These are phyloP conservation scores for Teratosphaeria epicoccoides DNA, from an alignment of 2,329 filamentous ascomycete genomes.

Conservation along the genomic window DNA sequence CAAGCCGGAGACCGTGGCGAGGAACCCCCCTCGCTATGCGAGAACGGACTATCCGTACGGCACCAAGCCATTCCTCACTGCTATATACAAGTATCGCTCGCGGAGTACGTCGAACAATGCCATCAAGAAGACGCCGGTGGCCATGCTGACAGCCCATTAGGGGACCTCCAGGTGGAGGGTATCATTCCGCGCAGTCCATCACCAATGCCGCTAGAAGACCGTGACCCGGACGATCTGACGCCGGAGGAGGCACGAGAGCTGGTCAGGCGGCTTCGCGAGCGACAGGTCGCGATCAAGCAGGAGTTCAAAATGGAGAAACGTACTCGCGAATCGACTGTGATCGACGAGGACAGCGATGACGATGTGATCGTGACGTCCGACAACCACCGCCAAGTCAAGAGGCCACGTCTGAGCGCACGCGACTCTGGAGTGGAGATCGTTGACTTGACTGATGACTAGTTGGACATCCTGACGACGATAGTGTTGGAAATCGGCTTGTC, in stretches of 20 bases:
- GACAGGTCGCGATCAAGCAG: slow-evolving; percentile 3
- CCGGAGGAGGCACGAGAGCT: slow-evolving; percentile 17
- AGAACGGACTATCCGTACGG: slow-evolving; percentile 11
- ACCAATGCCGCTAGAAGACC: slow-evolving; percentile 17
- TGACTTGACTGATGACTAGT: slow-evolving; percentile 16
- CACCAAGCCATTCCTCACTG: slow-evolving; percentile 10
- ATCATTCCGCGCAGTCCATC: slow-evolving; percentile 18
- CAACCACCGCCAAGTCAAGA: slow-evolving; percentile 6
- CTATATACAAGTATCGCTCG: slow-evolving; percentile 19
- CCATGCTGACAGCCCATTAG: slow-evolving; percentile 5
- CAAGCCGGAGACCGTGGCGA: not conserved
- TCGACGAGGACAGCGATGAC: slow-evolving; percentile 8
- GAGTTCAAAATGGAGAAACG: slow-evolving; percentile 12
- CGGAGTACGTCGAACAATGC: slow-evolving; percentile 12
- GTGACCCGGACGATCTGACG: slow-evolving; percentile 15
- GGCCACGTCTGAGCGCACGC: slow-evolving; percentile 3
- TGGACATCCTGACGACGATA: not conserved
- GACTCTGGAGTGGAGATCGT: slow-evolving; percentile 16
- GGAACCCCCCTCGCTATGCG: not conserved
- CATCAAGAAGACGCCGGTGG: not conserved
- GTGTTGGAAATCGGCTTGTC: not conserved
- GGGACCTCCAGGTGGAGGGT: slow-evolving; percentile 20
- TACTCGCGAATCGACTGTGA: slow-evolving; percentile 1
- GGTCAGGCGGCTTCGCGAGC: slow-evolving; percentile 7
- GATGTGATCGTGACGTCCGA: slow-evolving; percentile 9